Percentiles rank a stretch among this genome's conserved stretches.
phyloP scores from a whole-genome alignment of 768 basidiomycete species.

The Mycena olivaceomarginata region DNA sequence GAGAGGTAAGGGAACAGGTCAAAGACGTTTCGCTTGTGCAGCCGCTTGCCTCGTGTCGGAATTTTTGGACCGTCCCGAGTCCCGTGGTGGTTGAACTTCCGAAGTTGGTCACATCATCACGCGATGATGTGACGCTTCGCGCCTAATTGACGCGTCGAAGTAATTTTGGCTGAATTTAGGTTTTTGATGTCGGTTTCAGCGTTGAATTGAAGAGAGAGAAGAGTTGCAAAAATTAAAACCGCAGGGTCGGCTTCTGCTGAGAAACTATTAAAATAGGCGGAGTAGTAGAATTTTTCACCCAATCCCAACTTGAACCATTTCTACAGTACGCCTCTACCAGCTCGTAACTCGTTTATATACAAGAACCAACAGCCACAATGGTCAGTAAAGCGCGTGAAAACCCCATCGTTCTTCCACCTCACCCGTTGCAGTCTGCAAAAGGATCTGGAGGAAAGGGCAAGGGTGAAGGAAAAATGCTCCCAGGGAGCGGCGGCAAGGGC shows the following conservation, averaged over 20 bases:
- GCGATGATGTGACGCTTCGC: not conserved
- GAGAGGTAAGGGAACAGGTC: slow-evolving; percentile 25
- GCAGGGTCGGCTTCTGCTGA: not conserved
- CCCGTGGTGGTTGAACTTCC: slow-evolving; percentile 24
- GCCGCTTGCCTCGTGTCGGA: slow-evolving; percentile 29
- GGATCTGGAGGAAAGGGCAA: not conserved
- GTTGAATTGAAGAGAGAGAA: slow-evolving; percentile 1
- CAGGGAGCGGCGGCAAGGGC: not conserved
- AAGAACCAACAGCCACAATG: not conserved
- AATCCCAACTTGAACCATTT: not conserved
- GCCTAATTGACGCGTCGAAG: not conserved
- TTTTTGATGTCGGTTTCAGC: not conserved
- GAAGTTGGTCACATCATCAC: slow-evolving; percentile 4
- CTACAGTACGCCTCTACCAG: not conserved
- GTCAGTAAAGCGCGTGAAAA: not conserved
- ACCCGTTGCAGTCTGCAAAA: not conserved
- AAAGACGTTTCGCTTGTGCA: slow-evolving; percentile 23
- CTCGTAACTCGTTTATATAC: not conserved
- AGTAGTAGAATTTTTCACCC: not conserved
- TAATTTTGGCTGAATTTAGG: slow-evolving; percentile 7
- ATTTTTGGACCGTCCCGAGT: not conserved
- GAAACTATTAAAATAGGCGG: not conserved
- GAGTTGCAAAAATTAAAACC: not conserved
- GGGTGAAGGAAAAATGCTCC: not conserved
- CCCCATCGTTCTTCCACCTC: too few species aligned